Evolutionary conservation across 306 rosid species (phyloP).

Genomic region (Malus domestica): ASM211411v1 NC_041799.1:41940001-41940500

Average conservation of each 20-base stretch:
- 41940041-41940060: constrained; percentile 22
- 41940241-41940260: not conserved
- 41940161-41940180: not conserved
- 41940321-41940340: too few species aligned
- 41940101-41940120: not conserved
- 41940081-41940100: not conserved
- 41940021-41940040: constrained; percentile 31
- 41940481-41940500: too few species aligned
- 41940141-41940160: not conserved
- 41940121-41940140: not conserved
- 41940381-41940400: too few species aligned
- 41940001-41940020: constrained; percentile 34
- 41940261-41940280: not conserved
- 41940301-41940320: not conserved
- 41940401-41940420: too few species aligned
- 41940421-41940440: too few species aligned
- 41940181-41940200: not conserved
- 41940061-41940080: not conserved
- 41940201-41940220: not conserved
- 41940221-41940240: not conserved
- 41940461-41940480: too few species aligned
- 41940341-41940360: too few species aligned
- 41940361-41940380: too few species aligned
- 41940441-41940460: too few species aligned
- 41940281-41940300: not conserved